Evolutionary conservation across 78 protist species (phyloP), one percentile per base, ranked within the genome.

Genomic region (Polysphondylium violaceum): DNA sequence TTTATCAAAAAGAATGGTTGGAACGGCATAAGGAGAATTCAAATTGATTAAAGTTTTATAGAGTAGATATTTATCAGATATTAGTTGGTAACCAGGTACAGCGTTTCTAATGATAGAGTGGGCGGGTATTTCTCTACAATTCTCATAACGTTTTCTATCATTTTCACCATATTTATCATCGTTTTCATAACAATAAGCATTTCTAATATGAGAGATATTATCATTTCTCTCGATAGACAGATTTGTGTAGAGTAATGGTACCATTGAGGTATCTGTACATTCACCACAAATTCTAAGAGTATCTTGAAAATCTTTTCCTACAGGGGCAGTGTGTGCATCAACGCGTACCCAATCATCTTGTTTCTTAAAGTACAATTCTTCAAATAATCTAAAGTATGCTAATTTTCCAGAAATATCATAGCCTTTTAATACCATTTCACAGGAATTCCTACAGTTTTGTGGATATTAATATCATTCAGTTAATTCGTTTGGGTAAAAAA

Each of bases 221-320:
- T 9, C 5, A 38, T 40, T 83, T 25, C 23, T 8, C 36, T 83
- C 90, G 7, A 41, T 9, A n/a, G 78, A 27, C 19, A 53, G n/a
- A 56, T 83, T 64, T 16, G 79, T 69, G 19, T 58, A 55, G 5
- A 83, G 35, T 51, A 83, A 38, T 25, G 90, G 90, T 56, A 83
- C 29, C 27, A 47, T 25, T 50, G 51, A n/a, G 16, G 2, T 64
- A 71, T n/a, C 60, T 25, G 8, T 4, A 23, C n/a, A 58, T 2
- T 50, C 2, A 0, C 55, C 33, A 29, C 50, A 25, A 12, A 83
- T n/a, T 16, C 19, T 36, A 5, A 83, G 14, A 16, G 90, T 69
- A 7, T 71, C 33, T 41, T 40, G 16, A 2, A 83, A 31, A 38
- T 23, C 31, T 3, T 68, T 27, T 0, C 90, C 76, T 21, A 83